Percentiles rank a stretch among this genome's conserved stretches.
These are phyloP conservation scores for Dillenia suffruticosa DNA, from an alignment of 164 flowering plant genomes.

Conservation along the genomic window DNA sequence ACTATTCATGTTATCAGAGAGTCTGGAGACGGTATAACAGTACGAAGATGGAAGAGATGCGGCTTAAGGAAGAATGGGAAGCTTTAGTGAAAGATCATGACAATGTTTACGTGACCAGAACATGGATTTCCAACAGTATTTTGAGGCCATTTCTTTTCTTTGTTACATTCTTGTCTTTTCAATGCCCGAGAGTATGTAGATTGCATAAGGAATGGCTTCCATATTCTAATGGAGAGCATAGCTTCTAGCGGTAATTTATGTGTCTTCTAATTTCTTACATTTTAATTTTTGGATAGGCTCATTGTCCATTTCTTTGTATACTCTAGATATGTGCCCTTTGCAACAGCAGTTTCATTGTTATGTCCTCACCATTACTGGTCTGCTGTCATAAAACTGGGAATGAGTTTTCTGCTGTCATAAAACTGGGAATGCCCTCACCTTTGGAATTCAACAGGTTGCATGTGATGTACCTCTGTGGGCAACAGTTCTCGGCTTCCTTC, in stretches of 20 bases:
- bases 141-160: slow-evolving; percentile 91
- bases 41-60: slow-evolving; percentile 42
- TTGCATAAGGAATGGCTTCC: slow-evolving; percentile 62
- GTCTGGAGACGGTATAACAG: slow-evolving; percentile 74
- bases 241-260: slow-evolving; percentile 53
- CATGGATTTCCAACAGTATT: slow-evolving; percentile 50
- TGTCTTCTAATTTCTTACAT: neutral
- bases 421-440: no score
- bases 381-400: no score
- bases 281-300: neutral
- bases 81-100: slow-evolving; percentile 18
- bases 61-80: slow-evolving; percentile 63
- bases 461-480: slow-evolving; percentile 92
- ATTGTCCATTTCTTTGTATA: no score
- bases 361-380: no score
- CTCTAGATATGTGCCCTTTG: no score
- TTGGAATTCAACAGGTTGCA: slow-evolving; percentile 42
- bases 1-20: slow-evolving; percentile 43
- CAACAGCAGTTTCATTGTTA: no score
- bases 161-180: slow-evolving; percentile 29
- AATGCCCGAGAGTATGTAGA: slow-evolving; percentile 29
- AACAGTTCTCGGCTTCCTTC: slow-evolving; percentile 85
- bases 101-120: slow-evolving; percentile 17
- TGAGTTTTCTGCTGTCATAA: no score
- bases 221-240: slow-evolving; percentile 63